Conservation (phyloP, 129 eudicot genomes). For the sunflower (Helianthus annuus) region HanXRQr2.0-SUNRISE NC_035445.2:120394793-120395292, state of each 20-base stretch:
- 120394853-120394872: too few relatives aligned
- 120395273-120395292: not conserved
- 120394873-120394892: too few relatives aligned
- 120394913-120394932: too few relatives aligned
- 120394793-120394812: too few relatives aligned
- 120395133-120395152: slow-evolving; percentile 30
- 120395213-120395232: slow-evolving; percentile 55
- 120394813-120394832: too few relatives aligned
- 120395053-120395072: not conserved
- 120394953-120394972: too few relatives aligned
- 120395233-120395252: slow-evolving; percentile 31
- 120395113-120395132: slow-evolving; percentile 35
- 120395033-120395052: not conserved
- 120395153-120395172: slow-evolving; percentile 54
- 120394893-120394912: too few relatives aligned
- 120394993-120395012: too few relatives aligned
- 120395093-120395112: slow-evolving; percentile 67
- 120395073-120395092: slow-evolving; percentile 46
- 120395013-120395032: not conserved
- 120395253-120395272: slow-evolving; percentile 5
- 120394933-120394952: too few relatives aligned
- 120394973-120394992: too few relatives aligned
- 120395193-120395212: slow-evolving; percentile 47
- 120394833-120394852: too few relatives aligned
- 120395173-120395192: slow-evolving; percentile 76